A percentile compares a stretch with the other conserved stretches of the same genome.
Evolutionary conservation across 2,329 filamentous ascomycete genomes (phyloP).

Genomic region (Fusarium sp.): DNA sequence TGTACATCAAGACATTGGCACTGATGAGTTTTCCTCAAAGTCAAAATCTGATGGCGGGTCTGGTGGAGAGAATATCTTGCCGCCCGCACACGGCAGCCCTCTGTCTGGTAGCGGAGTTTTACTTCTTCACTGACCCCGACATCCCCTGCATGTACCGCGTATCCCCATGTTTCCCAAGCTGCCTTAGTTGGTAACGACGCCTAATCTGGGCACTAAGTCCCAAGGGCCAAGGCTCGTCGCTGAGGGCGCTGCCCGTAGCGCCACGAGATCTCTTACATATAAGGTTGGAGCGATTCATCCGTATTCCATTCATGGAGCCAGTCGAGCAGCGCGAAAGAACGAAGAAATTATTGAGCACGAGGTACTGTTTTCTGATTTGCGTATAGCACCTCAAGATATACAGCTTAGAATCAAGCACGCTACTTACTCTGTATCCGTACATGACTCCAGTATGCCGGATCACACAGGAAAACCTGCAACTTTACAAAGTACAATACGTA

Average conservation of each 20-base stretch:
- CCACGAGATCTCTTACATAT: constrained; percentile 20
- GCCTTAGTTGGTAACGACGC: constrained; percentile 29
- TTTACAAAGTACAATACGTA: not conserved
- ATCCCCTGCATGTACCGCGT: constrained; percentile 15
- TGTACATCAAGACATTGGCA: not conserved
- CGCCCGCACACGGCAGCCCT: constrained; percentile 40
- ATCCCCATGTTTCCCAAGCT: constrained; percentile 27
- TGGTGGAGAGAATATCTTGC: constrained; percentile 32
- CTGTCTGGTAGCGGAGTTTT: constrained; percentile 22
- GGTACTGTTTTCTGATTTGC: not conserved
- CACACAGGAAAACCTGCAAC: not conserved
- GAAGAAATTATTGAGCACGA: not conserved
- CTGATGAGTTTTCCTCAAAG: constrained; percentile 4
- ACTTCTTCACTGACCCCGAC: constrained; percentile 19
- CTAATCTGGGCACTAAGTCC: constrained; percentile 26
- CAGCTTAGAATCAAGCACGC: not conserved
- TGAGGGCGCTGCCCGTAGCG: constrained; percentile 45
- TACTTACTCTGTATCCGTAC: not conserved
- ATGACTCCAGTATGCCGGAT: not conserved
- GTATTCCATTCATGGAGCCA: constrained; percentile 29
- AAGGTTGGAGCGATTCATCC: constrained; percentile 35
- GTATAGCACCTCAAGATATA: not conserved
- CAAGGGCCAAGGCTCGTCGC: constrained; percentile 36
- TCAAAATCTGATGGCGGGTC: constrained; percentile 31
- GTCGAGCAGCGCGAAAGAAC: not conserved